Percentiles rank a stretch among this genome's conserved stretches.
These are phyloP conservation scores for Phaseolus coccineus DNA, from an alignment of 331 rosid species.

Conservation along the genomic window DNA sequence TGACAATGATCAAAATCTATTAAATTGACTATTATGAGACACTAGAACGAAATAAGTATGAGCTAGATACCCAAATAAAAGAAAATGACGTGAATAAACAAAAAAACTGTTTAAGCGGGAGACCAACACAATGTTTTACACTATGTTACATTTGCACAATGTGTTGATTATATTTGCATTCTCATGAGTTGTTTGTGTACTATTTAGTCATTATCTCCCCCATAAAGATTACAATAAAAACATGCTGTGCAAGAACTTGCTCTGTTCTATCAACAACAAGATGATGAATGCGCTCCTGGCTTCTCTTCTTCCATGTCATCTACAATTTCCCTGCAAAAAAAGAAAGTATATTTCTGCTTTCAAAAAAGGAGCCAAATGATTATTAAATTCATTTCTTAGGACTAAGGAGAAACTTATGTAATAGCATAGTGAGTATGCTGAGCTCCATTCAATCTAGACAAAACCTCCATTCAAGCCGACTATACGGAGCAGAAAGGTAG, in stretches of 20 bases:
- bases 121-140: constrained; percentile 1
- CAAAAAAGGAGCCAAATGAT: background rate
- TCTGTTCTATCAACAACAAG: constrained; percentile 42
- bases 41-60: background rate
- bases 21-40: background rate
- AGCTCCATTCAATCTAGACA: background rate
- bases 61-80: background rate
- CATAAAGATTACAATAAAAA: constrained; percentile 21
- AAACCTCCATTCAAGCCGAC: background rate
- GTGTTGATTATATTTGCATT: constrained; percentile 21
- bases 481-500: background rate
- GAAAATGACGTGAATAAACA: background rate
- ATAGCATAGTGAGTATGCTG: background rate
- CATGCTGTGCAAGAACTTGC: constrained; percentile 24
- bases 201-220: constrained; percentile 17
- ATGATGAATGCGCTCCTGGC: constrained; percentile 41
- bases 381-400: constrained; percentile 4
- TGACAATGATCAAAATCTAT: background rate
- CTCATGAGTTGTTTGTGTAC: background rate
- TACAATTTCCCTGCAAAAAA: constrained; percentile 54
- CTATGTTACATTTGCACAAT: constrained; percentile 24
- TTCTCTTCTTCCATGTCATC: constrained; percentile 74
- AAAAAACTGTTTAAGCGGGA: background rate
- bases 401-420: constrained; percentile 20
- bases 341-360: constrained; percentile 28